Evolutionary conservation across 345 rosid species (phyloP), one percentile per base, ranked within the genome.

Genomic region (Psidium friedrichsthalianum): DNA sequence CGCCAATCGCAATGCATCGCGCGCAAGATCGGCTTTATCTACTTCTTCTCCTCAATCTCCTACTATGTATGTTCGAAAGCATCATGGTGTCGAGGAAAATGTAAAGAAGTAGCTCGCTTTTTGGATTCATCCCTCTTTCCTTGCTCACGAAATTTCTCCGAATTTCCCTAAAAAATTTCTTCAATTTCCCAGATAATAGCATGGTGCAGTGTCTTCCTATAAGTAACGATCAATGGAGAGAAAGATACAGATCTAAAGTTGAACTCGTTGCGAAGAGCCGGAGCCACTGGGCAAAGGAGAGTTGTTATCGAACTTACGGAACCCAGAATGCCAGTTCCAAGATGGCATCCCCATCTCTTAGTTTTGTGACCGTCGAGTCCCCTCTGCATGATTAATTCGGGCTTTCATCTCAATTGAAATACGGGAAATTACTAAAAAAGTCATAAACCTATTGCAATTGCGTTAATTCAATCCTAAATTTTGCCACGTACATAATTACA

Each of bases 321-420:
- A n/a, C n/a, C n/a, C n/a, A n/a, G n/a, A n/a, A n/a, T n/a, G n/a
- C n/a, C n/a, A n/a, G n/a, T 64, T 64, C 22, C 1, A 5, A 18
- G 32, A 32, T 1, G 1, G 0, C 2, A 64, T 16, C 0, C 0
- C 51, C 51, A 49, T 49, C 51, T 49, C 51, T 9, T 10, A 9
- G 12, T 49, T 11, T 49, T 49, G 51, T 49, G 51, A 49, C 0
- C 51, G 51, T 9, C 10, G 51, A 49, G 51, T 49, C 51, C 10
- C 51, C 12, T 9, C 51, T 6, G 51, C 11, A 47, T 8, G 51
- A 47, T 47, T 47, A 8, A 8, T 47, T 47, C 8, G 49, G 49
- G 9, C 9, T 47, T 47, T 47, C 49, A 6, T 47, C 49, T 8
- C 49, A 1, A 47, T 49, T 10, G 51, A 49, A 1, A 49, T 49